phyloP scores from a whole-genome alignment of 2,329 filamentous ascomycete species.

The Trichoderma asperellum region DNA sequence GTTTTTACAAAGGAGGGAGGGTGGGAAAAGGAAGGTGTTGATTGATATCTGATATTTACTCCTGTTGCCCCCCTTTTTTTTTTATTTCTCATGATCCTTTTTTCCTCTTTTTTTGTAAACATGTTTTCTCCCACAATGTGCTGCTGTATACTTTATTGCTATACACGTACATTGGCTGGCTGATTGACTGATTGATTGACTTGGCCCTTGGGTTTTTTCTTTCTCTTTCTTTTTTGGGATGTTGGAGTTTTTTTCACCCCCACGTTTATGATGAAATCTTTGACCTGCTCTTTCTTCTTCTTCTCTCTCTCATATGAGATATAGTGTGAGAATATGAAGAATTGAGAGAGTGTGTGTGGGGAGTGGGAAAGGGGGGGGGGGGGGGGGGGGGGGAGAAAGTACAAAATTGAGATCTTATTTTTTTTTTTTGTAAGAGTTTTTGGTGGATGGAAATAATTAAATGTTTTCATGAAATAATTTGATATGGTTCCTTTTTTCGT shows the following conservation, averaged over 20 bases:
- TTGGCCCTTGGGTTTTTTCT: neutral
- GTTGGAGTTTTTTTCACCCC: neutral
- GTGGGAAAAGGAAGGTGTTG: constrained; percentile 2
- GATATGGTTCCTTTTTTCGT: too few relatives aligned
- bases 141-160: neutral
- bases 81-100: neutral
- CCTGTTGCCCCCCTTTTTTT: neutral
- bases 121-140: neutral
- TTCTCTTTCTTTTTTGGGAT: neutral
- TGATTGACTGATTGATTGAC: neutral
- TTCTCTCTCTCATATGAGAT: neutral
- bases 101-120: neutral
- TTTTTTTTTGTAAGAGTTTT: neutral
- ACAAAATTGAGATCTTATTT: neutral
- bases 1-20: neutral
- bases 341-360: neutral
- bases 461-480: neutral
- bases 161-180: neutral
- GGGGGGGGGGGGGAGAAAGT: neutral
- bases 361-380: neutral
- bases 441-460: neutral
- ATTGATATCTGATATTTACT: constrained; percentile 25
- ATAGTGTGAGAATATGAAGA: neutral
- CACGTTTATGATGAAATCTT: neutral
- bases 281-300: neutral